Percentiles rank a stretch among this genome's conserved stretches.
Conservation (phyloP, 208 protist species). For the Crithidia expoeki region DNA sequence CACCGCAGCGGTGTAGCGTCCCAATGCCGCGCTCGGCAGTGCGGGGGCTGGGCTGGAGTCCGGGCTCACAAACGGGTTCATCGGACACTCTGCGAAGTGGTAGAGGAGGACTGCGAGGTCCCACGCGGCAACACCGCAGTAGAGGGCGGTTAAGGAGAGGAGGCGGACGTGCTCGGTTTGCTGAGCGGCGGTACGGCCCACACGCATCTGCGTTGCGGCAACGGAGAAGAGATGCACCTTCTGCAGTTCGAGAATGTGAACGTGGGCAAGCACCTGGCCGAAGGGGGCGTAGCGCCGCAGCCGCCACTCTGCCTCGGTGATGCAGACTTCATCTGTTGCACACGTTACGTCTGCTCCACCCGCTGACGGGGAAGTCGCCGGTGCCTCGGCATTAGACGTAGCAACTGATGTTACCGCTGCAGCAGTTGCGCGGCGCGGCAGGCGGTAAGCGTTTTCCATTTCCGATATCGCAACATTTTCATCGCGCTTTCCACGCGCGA, state of each 20-base stretch:
- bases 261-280: conserved; percentile 54
- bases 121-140: conserved; percentile 42
- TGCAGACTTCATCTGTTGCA: conserved; percentile 1
- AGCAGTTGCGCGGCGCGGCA: not conserved
- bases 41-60: conserved; percentile 2
- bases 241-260: conserved; percentile 43
- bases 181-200: conserved; percentile 52
- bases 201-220: conserved; percentile 50
- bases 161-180: conserved; percentile 51
- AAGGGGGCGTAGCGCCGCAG: conserved; percentile 62
- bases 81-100: conserved; percentile 45
- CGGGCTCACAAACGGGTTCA: conserved; percentile 11
- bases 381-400: too few species aligned
- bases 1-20: conserved; percentile 49
- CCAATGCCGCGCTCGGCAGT: conserved; percentile 35
- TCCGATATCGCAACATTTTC: conserved; percentile 28
- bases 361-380: too few species aligned
- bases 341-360: too few species aligned
- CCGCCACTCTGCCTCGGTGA: conserved; percentile 56
- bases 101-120: conserved; percentile 55
- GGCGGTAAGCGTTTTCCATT: conserved; percentile 15
- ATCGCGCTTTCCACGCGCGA: conserved; percentile 15
- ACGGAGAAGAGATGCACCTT: conserved; percentile 65
- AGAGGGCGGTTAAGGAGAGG: conserved; percentile 43
- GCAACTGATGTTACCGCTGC: not conserved